Evolutionary conservation across 768 basidiomycete species (phyloP).

Genomic region (Hebeloma cylindrosporum): DNA sequence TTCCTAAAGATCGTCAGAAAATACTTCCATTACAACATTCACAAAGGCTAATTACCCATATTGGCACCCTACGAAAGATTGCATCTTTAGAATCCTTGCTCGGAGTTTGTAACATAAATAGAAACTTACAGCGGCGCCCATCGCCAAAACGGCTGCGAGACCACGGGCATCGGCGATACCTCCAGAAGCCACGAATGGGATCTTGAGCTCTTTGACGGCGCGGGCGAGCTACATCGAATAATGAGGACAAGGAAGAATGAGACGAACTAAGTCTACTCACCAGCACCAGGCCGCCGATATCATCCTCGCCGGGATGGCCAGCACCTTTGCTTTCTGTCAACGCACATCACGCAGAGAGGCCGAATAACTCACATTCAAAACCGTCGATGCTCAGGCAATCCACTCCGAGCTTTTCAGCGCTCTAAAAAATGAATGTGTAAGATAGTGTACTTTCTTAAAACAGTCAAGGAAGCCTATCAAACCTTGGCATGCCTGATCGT

Average conservation of each 20-base stretch:
- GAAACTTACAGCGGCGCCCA: conserved; percentile 72
- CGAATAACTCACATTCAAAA: conserved; percentile 68
- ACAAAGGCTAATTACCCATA: conserved; percentile 50
- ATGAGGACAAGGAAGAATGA: not conserved
- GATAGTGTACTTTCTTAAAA: not conserved
- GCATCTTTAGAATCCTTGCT: conserved; percentile 6
- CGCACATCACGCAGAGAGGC: not conserved
- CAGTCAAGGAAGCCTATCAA: not conserved
- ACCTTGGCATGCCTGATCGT: conserved; percentile 85
- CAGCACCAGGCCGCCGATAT: conserved; percentile 84
- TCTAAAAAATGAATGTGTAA: conserved; percentile 23
- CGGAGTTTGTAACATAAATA: not conserved
- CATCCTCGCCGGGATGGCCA: conserved; percentile 93
- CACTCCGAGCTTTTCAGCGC: conserved; percentile 75
- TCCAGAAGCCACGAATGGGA: conserved; percentile 89
- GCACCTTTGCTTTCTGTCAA: conserved; percentile 55
- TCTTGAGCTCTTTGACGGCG: conserved; percentile 77
- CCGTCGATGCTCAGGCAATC: conserved; percentile 89
- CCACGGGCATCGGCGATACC: conserved; percentile 89
- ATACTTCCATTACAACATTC: not conserved
- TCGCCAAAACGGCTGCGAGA: conserved; percentile 74
- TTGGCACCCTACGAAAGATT: conserved; percentile 65
- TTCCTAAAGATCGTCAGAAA: conserved; percentile 40
- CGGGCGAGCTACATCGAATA: conserved; percentile 64
- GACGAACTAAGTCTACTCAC: conserved; percentile 36